These are phyloP conservation scores for Leishmania guyanensis DNA, from an alignment of 208 protist species.

Conservation along the genomic window DNA sequence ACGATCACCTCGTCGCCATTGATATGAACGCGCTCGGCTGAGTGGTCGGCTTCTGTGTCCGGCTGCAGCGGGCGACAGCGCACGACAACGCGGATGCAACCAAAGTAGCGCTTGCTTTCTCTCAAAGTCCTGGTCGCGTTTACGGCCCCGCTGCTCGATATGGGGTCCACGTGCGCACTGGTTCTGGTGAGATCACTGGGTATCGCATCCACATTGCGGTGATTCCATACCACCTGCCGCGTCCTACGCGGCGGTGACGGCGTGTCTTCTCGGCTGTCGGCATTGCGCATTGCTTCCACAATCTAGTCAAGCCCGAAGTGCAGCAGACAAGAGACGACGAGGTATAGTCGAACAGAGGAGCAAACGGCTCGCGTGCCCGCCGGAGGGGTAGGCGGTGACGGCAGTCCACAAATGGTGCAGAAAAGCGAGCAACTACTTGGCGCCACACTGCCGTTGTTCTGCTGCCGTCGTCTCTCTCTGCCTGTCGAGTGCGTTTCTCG, in stretches of 20 bases:
- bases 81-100: conserved; percentile 63
- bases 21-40: conserved; percentile 42
- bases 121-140: neutral
- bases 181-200: neutral
- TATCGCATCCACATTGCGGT: neutral
- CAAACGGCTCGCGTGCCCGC: neutral
- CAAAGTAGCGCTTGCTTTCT: conserved; percentile 10
- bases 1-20: conserved; percentile 38
- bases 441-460: neutral
- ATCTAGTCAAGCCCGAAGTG: neutral
- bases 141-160: neutral
- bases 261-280: neutral
- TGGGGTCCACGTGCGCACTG: conserved; percentile 8
- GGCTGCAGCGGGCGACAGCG: conserved; percentile 65
- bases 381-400: neutral
- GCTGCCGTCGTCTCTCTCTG: neutral
- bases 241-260: neutral
- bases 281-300: neutral
- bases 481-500: neutral
- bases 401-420: neutral
- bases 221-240: conserved; percentile 13
- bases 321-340: neutral
- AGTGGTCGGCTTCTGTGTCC: conserved; percentile 37
- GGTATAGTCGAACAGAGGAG: neutral
- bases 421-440: neutral